phyloP scores from a whole-genome alignment of 2,329 filamentous ascomycete genomes.

The Colletotrichum neosansevieriae region DNA sequence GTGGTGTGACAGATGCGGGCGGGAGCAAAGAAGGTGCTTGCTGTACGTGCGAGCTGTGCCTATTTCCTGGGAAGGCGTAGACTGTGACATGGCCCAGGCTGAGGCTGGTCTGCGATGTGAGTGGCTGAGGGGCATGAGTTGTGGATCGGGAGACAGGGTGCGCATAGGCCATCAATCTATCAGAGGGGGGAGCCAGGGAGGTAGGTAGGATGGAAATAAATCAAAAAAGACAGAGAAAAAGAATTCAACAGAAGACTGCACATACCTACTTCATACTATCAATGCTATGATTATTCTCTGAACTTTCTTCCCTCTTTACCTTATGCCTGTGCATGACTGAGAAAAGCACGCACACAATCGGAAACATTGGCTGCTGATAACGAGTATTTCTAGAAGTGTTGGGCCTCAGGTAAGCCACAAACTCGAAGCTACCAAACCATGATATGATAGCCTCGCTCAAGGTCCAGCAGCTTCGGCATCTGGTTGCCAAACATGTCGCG shows the following conservation, averaged over 20 bases:
- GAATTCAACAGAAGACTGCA: slow-evolving; percentile 2
- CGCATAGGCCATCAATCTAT: slow-evolving; percentile 21
- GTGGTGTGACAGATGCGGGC: neutral
- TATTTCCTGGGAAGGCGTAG: slow-evolving; percentile 6
- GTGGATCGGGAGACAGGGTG: slow-evolving; percentile 23
- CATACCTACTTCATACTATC: slow-evolving; percentile 3
- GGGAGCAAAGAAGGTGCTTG: neutral
- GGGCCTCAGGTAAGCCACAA: neutral
- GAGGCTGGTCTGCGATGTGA: slow-evolving; percentile 5
- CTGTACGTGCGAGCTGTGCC: slow-evolving; percentile 15
- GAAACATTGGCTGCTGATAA: neutral
- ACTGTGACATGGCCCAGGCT: slow-evolving; percentile 23
- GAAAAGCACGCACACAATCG: neutral
- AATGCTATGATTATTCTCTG: slow-evolving; percentile 1
- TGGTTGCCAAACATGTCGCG: slow-evolving; percentile 12
- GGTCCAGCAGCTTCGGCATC: neutral
- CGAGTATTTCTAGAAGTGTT: neutral
- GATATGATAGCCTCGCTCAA: neutral
- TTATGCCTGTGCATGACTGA: neutral
- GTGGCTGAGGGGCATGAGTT: slow-evolving; percentile 10
- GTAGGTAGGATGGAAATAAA: slow-evolving; percentile 9
- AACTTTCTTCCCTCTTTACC: neutral
- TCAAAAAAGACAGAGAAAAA: neutral
- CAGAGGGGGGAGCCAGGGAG: slow-evolving; percentile 4
- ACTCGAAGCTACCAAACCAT: slow-evolving; percentile 8